These are phyloP conservation scores for Boletus vinaceobasis DNA, from an alignment of 768 basidiomycete species.

Conservation along the genomic window DNA sequence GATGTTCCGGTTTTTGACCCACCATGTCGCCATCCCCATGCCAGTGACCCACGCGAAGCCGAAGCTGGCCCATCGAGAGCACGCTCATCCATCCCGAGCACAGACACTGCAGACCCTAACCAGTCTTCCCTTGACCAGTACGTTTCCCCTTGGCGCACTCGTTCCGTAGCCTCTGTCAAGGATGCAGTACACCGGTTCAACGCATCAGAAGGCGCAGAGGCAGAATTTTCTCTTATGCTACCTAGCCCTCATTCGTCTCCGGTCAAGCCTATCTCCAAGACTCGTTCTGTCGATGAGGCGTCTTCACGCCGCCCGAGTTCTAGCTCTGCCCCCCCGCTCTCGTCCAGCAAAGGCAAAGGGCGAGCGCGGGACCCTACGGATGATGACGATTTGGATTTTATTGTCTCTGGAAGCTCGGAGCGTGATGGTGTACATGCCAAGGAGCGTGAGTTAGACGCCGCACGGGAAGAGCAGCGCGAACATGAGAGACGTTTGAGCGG, in stretches of 20 bases:
- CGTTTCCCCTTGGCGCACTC: conserved; percentile 33
- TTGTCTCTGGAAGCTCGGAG: conserved; percentile 40
- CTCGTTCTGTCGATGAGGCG: conserved; percentile 18
- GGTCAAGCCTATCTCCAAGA: conserved; percentile 21
- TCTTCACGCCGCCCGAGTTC: conserved; percentile 1
- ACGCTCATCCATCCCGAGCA: conserved; percentile 1
- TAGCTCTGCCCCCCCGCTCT: not conserved
- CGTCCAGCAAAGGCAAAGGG: conserved; percentile 45
- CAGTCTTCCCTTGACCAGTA: conserved; percentile 13
- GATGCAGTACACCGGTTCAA: conserved; percentile 50
- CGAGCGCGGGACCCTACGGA: conserved; percentile 32
- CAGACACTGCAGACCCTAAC: not conserved
- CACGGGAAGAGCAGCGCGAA: conserved; percentile 47
- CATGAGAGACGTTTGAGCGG: conserved; percentile 40
- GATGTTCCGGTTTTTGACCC: not conserved
- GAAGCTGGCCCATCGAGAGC: conserved; percentile 18
- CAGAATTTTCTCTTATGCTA: conserved; percentile 50
- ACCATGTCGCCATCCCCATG: not conserved
- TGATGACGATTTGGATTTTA: conserved; percentile 26
- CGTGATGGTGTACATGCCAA: conserved; percentile 53
- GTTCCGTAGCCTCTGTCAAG: conserved; percentile 41
- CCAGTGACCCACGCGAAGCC: not conserved
- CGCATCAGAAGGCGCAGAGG: conserved; percentile 39
- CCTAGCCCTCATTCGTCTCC: conserved; percentile 43
- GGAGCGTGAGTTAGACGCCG: conserved; percentile 59